A percentile compares a stretch with the other conserved stretches of the same genome.
These are phyloP conservation scores for Neobulgaria alba DNA, from an alignment of 2,329 filamentous ascomycete species.

Conservation along the genomic window DNA sequence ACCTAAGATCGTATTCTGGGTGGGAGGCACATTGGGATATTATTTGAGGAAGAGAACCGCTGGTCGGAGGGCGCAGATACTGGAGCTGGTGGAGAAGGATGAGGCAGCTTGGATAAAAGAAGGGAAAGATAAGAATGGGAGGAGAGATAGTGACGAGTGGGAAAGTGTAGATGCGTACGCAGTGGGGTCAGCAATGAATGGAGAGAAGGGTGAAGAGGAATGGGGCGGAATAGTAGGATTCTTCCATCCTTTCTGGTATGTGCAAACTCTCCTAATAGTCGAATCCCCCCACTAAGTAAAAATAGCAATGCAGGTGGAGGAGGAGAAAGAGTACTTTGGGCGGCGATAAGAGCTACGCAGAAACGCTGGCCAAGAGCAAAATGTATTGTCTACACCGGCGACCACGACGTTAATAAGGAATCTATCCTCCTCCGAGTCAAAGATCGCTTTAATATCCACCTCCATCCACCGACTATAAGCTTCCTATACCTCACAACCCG, in stretches of 20 bases:
- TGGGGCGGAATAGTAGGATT: conserved; percentile 54
- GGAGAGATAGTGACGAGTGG: conserved; percentile 53
- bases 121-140: conserved; percentile 18
- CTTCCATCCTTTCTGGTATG: conserved; percentile 93
- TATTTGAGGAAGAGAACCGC: conserved; percentile 55
- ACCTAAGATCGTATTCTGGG: conserved; percentile 21
- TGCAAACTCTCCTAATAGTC: not conserved
- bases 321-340: conserved; percentile 93
- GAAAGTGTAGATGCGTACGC: conserved; percentile 3
- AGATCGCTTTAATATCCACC: conserved; percentile 84
- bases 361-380: conserved; percentile 79
- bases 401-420: conserved; percentile 78
- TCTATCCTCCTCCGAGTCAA: conserved; percentile 70
- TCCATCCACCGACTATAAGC: conserved; percentile 72
- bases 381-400: conserved; percentile 90
- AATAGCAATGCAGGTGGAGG: conserved; percentile 86
- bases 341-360: conserved; percentile 86
- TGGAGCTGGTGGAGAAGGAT: conserved; percentile 39
- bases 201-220: not conserved
- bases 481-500: conserved; percentile 89
- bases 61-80: conserved; percentile 49
- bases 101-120: conserved; percentile 20
- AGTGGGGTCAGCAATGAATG: not conserved
- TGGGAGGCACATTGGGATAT: conserved; percentile 44
- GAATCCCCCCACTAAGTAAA: not conserved